Evolutionary conservation across 495 filamentous ascomycete species (phyloP), one percentile per base, ranked within the genome.

Genomic region (Tuber brumale): DNA sequence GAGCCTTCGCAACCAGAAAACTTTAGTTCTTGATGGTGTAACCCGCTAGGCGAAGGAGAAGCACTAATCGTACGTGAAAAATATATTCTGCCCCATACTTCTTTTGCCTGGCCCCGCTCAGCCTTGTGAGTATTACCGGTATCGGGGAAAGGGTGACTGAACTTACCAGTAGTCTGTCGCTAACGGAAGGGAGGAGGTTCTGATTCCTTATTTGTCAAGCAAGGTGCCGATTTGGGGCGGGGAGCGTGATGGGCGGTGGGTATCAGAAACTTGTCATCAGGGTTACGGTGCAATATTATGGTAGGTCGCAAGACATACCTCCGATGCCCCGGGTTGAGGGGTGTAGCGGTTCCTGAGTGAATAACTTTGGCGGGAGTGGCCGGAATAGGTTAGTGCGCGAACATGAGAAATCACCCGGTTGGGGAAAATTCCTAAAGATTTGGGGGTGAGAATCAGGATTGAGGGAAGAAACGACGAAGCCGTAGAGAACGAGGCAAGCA

Each of bases 41-140:
- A 23, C 27, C 16, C 31, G 27, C 18, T 31, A 69, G 45, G 46
- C 2, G 39, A 16, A 14, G 74, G 71, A 23, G 18, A 69, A 27
- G 70, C 48, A 41, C 66, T 69, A 8, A n/a, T 69, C 12, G 72
- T 71, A 79, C 77, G 70, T 81, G 75, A 74, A 81, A 69, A 77
- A 8, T 70, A 81, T 73, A 48, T 72, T 69, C 37, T 74, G 75
- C 0, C 70, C 21, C 78, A 81, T 81, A 5, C 2, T 57, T 41
- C 12, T 21, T 35, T 16, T 44, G 70, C 66, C 70, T 66, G 43
- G 31, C 31, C 46, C 10, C 41, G 21, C 12, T 21, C 19, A n/a
- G 27, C 27, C n/a, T 70, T 78, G 44, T 44, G 43, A 6, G 23
- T 72, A 46, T 46, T 19, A 46, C 16, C 44, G 72, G 73, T 61